Evolutionary conservation across 331 rosid species (phyloP).

Genomic region (Quercus lobata): DNA sequence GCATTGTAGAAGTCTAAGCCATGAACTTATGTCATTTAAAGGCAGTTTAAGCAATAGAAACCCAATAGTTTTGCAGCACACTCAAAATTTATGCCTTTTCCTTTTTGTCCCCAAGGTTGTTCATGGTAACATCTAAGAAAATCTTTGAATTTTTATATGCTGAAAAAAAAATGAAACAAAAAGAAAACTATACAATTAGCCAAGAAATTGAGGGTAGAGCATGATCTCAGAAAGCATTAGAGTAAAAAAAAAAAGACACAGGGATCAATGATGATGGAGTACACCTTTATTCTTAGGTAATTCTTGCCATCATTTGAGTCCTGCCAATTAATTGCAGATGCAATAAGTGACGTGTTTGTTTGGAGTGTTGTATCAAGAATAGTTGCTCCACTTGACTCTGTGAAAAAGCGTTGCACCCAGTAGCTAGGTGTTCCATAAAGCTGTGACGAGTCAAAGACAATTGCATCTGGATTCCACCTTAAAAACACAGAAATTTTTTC

Average conservation of each 20-base stretch:
- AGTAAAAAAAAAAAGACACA: too few species aligned
- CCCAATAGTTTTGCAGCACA: not conserved
- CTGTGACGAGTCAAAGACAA: constrained; percentile 55
- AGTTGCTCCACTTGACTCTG: constrained; percentile 79
- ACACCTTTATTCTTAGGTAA: constrained; percentile 70
- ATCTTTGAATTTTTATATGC: too few species aligned
- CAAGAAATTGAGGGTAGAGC: not conserved
- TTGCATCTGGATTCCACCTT: constrained; percentile 86
- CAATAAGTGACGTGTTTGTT: constrained; percentile 38
- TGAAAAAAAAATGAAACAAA: too few species aligned
- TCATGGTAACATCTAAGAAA: not conserved
- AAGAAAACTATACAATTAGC: not conserved
- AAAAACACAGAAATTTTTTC: constrained; percentile 1
- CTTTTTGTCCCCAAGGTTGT: not conserved
- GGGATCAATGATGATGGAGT: constrained; percentile 2
- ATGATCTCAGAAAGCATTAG: not conserved
- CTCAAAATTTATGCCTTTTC: too few species aligned
- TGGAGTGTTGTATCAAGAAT: constrained; percentile 52
- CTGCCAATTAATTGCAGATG: constrained; percentile 75
- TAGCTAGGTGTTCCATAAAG: constrained; percentile 92
- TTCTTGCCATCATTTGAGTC: constrained; percentile 32
- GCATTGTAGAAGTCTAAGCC: too few species aligned
- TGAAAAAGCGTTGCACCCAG: constrained; percentile 75
- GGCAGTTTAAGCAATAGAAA: not conserved
- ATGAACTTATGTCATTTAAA: too few species aligned